A percentile compares a stretch with the other conserved stretches of the same genome.
Evolutionary conservation across 306 rosid species (phyloP).

Genomic region (Lupinus albus): DNA sequence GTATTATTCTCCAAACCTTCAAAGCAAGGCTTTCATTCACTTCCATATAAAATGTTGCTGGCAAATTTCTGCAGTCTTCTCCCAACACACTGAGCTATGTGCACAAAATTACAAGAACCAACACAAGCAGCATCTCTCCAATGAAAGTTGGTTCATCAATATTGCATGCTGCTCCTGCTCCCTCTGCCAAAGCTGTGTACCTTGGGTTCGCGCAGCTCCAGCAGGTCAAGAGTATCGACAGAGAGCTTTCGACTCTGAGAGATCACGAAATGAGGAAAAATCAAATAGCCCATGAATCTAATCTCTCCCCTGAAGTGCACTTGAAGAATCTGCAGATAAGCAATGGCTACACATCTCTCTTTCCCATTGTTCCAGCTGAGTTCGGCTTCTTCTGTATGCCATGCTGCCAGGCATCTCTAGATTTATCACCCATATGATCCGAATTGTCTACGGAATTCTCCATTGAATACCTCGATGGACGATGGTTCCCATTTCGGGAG

Average conservation of each 20-base stretch:
- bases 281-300: conserved; percentile 35
- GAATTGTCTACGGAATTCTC: conserved; percentile 74
- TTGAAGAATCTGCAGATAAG: conserved; percentile 42
- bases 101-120: conserved; percentile 37
- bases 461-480: conserved; percentile 51
- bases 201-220: conserved; percentile 36
- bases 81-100: conserved; percentile 48
- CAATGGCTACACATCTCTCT: conserved; percentile 64
- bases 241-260: conserved; percentile 33
- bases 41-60: conserved; percentile 29
- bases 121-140: conserved; percentile 40
- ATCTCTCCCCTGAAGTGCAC: conserved; percentile 39
- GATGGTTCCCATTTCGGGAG: conserved; percentile 74
- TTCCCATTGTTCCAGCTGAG: conserved; percentile 65
- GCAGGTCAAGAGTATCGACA: conserved; percentile 28
- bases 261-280: conserved; percentile 39
- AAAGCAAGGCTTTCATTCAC: conserved; percentile 24
- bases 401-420: conserved; percentile 77
- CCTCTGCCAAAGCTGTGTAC: conserved; percentile 37
- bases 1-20: conserved; percentile 30
- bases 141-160: background rate
- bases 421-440: conserved; percentile 63
- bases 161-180: conserved; percentile 21
- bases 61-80: conserved; percentile 48
- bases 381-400: conserved; percentile 77